These are phyloP conservation scores for Lichtheimia corymbifera DNA, from an alignment of 371 early-diverging fungal genomes.

Conservation along the genomic window DNA sequence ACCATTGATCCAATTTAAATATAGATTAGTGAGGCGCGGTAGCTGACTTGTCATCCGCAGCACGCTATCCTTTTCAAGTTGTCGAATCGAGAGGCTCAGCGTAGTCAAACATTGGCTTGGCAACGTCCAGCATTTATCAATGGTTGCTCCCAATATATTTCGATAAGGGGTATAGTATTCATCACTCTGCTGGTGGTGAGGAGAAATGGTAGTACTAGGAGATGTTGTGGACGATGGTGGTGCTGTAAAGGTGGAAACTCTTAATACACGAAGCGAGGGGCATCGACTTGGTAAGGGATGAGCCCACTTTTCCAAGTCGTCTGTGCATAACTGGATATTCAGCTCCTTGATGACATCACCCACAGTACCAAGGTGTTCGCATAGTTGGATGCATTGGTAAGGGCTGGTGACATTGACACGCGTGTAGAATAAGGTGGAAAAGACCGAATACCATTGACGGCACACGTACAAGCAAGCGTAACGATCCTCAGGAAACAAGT, in stretches of 20 bases:
- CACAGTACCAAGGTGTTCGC: not conserved
- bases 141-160: not conserved
- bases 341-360: slow-evolving; percentile 4
- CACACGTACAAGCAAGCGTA: slow-evolving; percentile 15
- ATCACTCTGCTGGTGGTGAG: not conserved
- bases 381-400: not conserved
- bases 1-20: slow-evolving; percentile 13
- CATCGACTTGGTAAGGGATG: not conserved
- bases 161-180: not conserved
- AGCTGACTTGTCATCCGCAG: not conserved
- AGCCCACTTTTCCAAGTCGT: slow-evolving; percentile 6
- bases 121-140: slow-evolving; percentile 1
- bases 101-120: not conserved
- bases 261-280: slow-evolving; percentile 3
- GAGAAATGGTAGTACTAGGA: not conserved
- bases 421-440: slow-evolving; percentile 5
- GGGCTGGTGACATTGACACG: not conserved
- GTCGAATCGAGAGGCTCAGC: slow-evolving; percentile 5
- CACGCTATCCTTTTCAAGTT: not conserved
- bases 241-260: not conserved
- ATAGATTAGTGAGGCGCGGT: not conserved
- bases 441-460: slow-evolving; percentile 11
- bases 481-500: slow-evolving; percentile 9
- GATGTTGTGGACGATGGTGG: not conserved
- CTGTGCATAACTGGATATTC: slow-evolving; percentile 3